Percentiles rank a stretch among this genome's conserved stretches.
These are phyloP conservation scores for Gnetum montanum DNA, from an alignment of 75 land plant species.

Conservation along the genomic window DNA sequence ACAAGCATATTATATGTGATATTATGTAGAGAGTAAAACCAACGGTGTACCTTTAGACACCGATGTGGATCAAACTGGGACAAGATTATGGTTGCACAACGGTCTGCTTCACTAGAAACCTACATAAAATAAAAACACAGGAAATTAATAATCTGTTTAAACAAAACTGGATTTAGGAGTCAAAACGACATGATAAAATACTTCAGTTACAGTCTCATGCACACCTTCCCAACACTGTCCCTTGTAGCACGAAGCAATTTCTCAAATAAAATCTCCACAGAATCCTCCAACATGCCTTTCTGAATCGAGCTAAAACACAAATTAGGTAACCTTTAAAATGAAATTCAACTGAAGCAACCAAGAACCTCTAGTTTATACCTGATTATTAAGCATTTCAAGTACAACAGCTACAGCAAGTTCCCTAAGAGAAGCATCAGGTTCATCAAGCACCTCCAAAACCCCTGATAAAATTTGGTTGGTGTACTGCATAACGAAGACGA, in stretches of 20 bases:
- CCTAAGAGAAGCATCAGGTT: constrained; percentile 63
- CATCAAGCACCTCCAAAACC: constrained; percentile 86
- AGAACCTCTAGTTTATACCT: constrained; percentile 44
- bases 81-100: constrained; percentile 63
- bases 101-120: constrained; percentile 88
- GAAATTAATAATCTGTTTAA: too few species aligned
- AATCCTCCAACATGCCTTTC: constrained; percentile 77
- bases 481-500: constrained; percentile 54
- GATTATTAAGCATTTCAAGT: constrained; percentile 78
- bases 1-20: too few species aligned
- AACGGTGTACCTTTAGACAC: constrained; percentile 73
- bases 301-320: constrained; percentile 18
- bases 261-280: constrained; percentile 81
- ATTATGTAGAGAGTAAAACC: too few species aligned
- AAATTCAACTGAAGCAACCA: background rate
- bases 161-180: too few species aligned
- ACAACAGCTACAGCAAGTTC: constrained; percentile 74
- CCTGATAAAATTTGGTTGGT: constrained; percentile 88
- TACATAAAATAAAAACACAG: constrained; percentile 12
- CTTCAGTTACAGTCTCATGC: too few species aligned
- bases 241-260: constrained; percentile 79
- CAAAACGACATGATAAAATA: too few species aligned
- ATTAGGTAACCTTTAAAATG: background rate
- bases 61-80: constrained; percentile 83
- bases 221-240: constrained; percentile 75